Evolutionary conservation across 768 basidiomycete species (phyloP).

Genomic region (Gelatoporia subvermispora): DNA sequence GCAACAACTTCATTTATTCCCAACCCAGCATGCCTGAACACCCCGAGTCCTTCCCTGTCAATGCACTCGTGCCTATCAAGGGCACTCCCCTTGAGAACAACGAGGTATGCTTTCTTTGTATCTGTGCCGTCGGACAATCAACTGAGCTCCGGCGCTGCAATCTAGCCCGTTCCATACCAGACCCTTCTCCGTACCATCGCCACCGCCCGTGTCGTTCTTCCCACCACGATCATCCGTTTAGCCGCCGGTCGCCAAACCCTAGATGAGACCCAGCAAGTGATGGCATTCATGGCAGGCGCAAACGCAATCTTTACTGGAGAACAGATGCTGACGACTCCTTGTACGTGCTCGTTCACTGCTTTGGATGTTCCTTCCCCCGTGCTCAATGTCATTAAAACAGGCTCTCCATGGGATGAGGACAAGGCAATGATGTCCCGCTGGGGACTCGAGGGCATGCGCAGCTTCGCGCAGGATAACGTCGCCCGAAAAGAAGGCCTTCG

Average conservation of each 20-base stretch:
- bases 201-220: conserved; percentile 89
- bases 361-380: background rate
- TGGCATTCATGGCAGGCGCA: conserved; percentile 98
- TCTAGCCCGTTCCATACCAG: conserved; percentile 74
- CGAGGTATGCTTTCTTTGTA: conserved; percentile 46
- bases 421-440: conserved; percentile 91
- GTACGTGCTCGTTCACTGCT: conserved; percentile 39
- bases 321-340: conserved; percentile 95
- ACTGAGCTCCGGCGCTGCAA: background rate
- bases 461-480: conserved; percentile 73
- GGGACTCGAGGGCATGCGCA: conserved; percentile 89
- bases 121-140: background rate
- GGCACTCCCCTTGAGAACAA: conserved; percentile 93
- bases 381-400: conserved; percentile 42
- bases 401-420: conserved; percentile 96
- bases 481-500: conserved; percentile 43
- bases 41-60: conserved; percentile 98
- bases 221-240: conserved; percentile 88
- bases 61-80: conserved; percentile 92
- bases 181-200: conserved; percentile 90
- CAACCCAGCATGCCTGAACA: conserved; percentile 79
- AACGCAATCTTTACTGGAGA: conserved; percentile 99
- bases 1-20: conserved; percentile 2
- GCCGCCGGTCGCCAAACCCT: conserved; percentile 91
- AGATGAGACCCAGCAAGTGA: conserved; percentile 87